These are phyloP conservation scores for Xylariaceae sp. DNA, from an alignment of 2,329 filamentous ascomycete species.

Conservation along the genomic window DNA sequence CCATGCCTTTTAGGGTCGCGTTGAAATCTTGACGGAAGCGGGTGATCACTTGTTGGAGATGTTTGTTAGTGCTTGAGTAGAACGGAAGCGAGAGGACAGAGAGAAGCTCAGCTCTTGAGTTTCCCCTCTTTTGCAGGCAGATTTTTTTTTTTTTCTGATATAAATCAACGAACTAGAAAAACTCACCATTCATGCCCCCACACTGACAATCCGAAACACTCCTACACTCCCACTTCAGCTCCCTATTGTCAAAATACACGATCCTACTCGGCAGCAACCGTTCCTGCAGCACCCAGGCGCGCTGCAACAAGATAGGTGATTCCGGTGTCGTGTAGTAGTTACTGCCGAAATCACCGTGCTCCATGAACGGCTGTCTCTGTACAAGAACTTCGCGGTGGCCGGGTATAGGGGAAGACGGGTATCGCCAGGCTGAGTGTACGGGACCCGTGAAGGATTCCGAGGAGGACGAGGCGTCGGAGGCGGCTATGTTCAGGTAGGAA, in stretches of 20 bases:
- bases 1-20: not conserved
- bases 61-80: too few species aligned
- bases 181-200: too few species aligned
- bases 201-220: conserved; percentile 9
- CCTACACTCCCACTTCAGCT: conserved; percentile 15
- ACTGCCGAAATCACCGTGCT: conserved; percentile 8
- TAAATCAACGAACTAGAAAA: too few species aligned
- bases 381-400: conserved; percentile 2
- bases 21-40: conserved; percentile 8
- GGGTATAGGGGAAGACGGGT: too few species aligned
- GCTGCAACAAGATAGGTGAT: conserved; percentile 3
- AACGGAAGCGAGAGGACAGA: too few species aligned
- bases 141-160: too few species aligned
- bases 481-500: conserved; percentile 18
- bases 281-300: conserved; percentile 14
- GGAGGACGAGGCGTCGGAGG: conserved; percentile 5
- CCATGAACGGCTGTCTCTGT: conserved; percentile 6
- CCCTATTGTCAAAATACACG: conserved; percentile 8
- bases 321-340: conserved; percentile 1
- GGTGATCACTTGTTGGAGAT: conserved; percentile 1
- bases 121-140: too few species aligned
- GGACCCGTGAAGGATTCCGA: too few species aligned
- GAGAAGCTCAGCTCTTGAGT: too few species aligned
- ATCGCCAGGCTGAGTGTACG: too few species aligned
- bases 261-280: conserved; percentile 9